Evolutionary conservation across 2,329 filamentous ascomycete species (phyloP), one percentile per base, ranked within the genome.

Genomic region (Pseudonectria foliicola): DNA sequence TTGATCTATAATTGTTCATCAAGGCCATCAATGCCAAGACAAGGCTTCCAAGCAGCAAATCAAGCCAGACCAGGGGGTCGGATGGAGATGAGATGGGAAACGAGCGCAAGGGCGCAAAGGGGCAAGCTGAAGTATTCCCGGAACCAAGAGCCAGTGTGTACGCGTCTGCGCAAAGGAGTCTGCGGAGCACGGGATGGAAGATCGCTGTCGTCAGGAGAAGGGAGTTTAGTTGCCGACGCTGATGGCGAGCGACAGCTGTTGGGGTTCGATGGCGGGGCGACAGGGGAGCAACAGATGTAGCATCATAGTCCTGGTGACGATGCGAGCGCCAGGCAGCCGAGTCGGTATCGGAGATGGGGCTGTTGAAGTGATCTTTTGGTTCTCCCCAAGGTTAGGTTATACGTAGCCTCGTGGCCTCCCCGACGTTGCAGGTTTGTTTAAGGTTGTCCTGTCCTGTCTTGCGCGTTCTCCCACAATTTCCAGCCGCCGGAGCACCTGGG

Each of bases 401-500:
- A n/a, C n/a, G 51, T 50, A 40, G 44, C 42, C 39, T 52, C 45
- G 44, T 51, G 47, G 47, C 47, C 48, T 49, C 38, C 34, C 8
- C 18, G 35, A 42, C 45, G 44, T 46, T 40, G 49, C 49, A 50
- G 47, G 38, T 49, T 40, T 21, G 18, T 21, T 8, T n/a, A n/a
- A n/a, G n/a, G n/a, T 21, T 21, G 18, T 21, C 18, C 8, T 8
- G 18, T 6, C 18, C 8, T 21, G 49, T 49, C 49, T 52, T 52
- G 49, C 49, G 49, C 53, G 49, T 45, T 52, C 48, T 49, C 47
- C 48, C 49, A 49, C 46, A 53, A 50, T 53, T 53, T 53, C 47
- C 35, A 52, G 35, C 5, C 37, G 35, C 37, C 37, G 37, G 43
- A 35, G 40, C 40, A 39, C 34, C 18, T 35, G 35, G 39, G 46